Base-by-base conservation (phyloP, 768 basidiomycete species). In the Lentinula sp. region DNA sequence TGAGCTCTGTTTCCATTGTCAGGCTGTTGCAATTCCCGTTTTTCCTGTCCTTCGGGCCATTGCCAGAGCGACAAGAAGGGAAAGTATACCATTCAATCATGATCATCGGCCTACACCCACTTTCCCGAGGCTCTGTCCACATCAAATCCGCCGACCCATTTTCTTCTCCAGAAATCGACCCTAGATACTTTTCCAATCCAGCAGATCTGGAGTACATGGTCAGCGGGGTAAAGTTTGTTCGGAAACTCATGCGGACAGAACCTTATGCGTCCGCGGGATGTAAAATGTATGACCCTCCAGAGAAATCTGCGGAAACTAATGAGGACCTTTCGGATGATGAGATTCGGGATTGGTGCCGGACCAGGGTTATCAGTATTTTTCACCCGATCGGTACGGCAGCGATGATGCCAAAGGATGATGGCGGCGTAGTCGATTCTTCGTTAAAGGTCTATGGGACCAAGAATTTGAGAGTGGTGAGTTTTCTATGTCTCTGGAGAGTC, bases 151-250 rank as follows among this genome's bases (percentile, higher is more conserved):
- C 74, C 15, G 70, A 76, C 65, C 71, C 78, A 5, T 76, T 78
- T 61, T 67, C 69, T 15, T 54, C 72, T 18, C 82, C 83, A 0
- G 61, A 65, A 5, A 81, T 84, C 65, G 76, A 84, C 65, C 78
- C 78, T 5, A 69, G 74, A 55, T 79, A 78, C 68, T 73, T 78
- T 54, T 63, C 63, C 15, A 66, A 71, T 51, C 52, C 60, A 23
- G 49, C 63, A 5, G 71, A 72, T 59, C 23, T 71, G 5, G 60
- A 64, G 9, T 32, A 70, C 16, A 46, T 69, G 31, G 46, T 71
- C 43, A 57, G 70, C 52, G 64, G 57, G 0, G 31, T 71, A 32
- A 68, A 73, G 65, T 71, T 71, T 45, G 60, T 64, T 15, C 65
- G 66, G 2, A 68, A 63, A 52, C 18, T 71, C 6, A 39, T 50